Conservation (phyloP, 768 basidiomycete species). For the Coprinellus aureogranulatus region DNA sequence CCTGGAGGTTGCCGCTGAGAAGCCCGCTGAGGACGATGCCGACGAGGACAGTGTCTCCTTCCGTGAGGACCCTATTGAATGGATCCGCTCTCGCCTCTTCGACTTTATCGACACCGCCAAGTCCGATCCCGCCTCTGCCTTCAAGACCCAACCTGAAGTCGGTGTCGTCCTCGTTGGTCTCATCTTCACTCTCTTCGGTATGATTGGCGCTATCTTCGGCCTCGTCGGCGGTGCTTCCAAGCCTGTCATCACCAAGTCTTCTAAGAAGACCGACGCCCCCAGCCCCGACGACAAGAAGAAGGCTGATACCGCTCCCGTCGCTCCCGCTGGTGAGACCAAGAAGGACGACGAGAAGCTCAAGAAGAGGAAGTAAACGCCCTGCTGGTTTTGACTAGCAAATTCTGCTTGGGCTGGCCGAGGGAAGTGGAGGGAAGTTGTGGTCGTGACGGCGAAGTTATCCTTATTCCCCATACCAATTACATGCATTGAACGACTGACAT, state of each 20-base stretch:
- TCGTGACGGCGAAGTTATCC: background rate
- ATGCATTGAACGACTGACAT: background rate
- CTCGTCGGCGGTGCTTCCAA: slow-evolving; percentile 73
- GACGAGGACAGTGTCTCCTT: slow-evolving; percentile 49
- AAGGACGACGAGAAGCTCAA: slow-evolving; percentile 66
- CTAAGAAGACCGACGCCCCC: slow-evolving; percentile 75
- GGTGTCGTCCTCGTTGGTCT: slow-evolving; percentile 73
- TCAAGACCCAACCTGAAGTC: slow-evolving; percentile 88
- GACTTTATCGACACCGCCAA: slow-evolving; percentile 78
- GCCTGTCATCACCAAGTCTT: slow-evolving; percentile 69
- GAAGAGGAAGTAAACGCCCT: slow-evolving; percentile 54
- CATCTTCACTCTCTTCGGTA: slow-evolving; percentile 76
- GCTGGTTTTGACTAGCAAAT: slow-evolving; percentile 6
- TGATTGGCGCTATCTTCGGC: slow-evolving; percentile 79
- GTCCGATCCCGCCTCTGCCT: slow-evolving; percentile 72
- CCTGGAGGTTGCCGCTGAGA: slow-evolving; percentile 65
- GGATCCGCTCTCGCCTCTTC: slow-evolving; percentile 74
- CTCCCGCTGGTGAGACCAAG: slow-evolving; percentile 72
- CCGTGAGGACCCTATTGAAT: slow-evolving; percentile 73
- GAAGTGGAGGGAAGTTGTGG: background rate
- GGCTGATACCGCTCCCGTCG: slow-evolving; percentile 62
- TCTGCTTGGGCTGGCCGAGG: slow-evolving; percentile 1
- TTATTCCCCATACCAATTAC: background rate
- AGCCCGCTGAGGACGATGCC: slow-evolving; percentile 48
- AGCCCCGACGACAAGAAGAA: slow-evolving; percentile 66